These are phyloP conservation scores for Dujonia santamariae DNA, from an alignment of 1,139 yeast species.

Conservation along the genomic window DNA sequence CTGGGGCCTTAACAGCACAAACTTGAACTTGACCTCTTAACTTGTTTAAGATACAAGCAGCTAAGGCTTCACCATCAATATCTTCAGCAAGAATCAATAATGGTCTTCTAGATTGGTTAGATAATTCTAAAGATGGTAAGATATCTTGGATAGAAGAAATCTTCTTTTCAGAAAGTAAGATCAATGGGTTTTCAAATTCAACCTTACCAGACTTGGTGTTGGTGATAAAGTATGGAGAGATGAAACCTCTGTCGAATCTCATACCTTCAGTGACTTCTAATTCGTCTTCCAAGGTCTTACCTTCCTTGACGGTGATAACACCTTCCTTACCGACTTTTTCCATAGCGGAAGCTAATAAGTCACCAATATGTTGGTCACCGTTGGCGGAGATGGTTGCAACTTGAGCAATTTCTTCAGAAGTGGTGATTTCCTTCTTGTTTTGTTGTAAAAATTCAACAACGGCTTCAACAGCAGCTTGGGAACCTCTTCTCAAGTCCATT, in stretches of 20 bases:
- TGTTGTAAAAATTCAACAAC: constrained; percentile 85
- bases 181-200: constrained; percentile 93
- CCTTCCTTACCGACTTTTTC: constrained; percentile 99
- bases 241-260: constrained; percentile 98
- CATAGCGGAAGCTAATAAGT: constrained; percentile 94
- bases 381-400: constrained; percentile 99
- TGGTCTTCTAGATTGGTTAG: constrained; percentile 95
- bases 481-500: constrained; percentile 98
- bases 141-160: constrained; percentile 90
- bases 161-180: constrained; percentile 92
- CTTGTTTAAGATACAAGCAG: constrained; percentile 97
- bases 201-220: constrained; percentile 95
- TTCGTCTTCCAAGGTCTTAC: constrained; percentile 95
- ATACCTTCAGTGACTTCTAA: constrained; percentile 98
- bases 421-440: constrained; percentile 95
- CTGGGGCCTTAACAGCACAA: constrained; percentile 98
- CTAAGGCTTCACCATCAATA: constrained; percentile 97
- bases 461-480: constrained; percentile 98
- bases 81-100: constrained; percentile 94
- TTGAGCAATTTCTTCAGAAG: constrained; percentile 96
- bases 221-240: constrained; percentile 97
- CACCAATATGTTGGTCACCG: constrained; percentile 94
- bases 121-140: constrained; percentile 89
- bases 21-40: constrained; percentile 99
- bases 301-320: constrained; percentile 96